Evolutionary conservation across 148 eudicot genomes (phyloP).

Genomic region (Cornus controversa): DNA sequence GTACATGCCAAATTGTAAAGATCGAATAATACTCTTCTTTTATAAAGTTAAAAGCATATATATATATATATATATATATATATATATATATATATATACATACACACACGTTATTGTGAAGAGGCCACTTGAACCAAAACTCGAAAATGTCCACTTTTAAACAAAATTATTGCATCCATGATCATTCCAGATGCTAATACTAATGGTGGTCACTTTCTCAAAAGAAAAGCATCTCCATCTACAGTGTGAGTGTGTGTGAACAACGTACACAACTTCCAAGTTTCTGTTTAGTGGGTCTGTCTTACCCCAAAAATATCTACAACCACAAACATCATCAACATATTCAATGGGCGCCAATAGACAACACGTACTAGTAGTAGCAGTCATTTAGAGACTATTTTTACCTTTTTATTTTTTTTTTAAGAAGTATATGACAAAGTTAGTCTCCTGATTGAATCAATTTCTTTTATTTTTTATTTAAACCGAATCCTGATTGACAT

Average conservation of each 20-base stretch:
- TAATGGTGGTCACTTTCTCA: slow-evolving; percentile 6
- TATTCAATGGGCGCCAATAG: too few species aligned
- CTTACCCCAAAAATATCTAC: background rate
- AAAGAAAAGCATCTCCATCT: background rate
- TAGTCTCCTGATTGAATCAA: too few species aligned
- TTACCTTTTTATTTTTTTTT: too few species aligned
- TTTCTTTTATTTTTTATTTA: too few species aligned
- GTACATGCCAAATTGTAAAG: slow-evolving; percentile 26
- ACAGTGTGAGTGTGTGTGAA: too few species aligned
- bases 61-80: background rate
- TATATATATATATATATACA: too few species aligned
- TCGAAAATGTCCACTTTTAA: background rate
- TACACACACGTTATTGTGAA: slow-evolving; percentile 1
- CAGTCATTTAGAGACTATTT: too few species aligned
- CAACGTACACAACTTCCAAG: background rate
- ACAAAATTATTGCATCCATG: background rate
- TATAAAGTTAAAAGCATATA: slow-evolving; percentile 15
- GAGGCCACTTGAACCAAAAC: background rate
- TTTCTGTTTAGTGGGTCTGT: background rate
- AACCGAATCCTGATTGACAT: too few species aligned
- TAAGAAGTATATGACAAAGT: too few species aligned
- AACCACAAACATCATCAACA: too few species aligned
- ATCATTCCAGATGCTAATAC: slow-evolving; percentile 8
- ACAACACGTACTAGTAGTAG: too few species aligned
- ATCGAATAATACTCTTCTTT: slow-evolving; percentile 24